Base-by-base conservation (phyloP, 257 asterid species). In the Agastache rugosa region DNA sequence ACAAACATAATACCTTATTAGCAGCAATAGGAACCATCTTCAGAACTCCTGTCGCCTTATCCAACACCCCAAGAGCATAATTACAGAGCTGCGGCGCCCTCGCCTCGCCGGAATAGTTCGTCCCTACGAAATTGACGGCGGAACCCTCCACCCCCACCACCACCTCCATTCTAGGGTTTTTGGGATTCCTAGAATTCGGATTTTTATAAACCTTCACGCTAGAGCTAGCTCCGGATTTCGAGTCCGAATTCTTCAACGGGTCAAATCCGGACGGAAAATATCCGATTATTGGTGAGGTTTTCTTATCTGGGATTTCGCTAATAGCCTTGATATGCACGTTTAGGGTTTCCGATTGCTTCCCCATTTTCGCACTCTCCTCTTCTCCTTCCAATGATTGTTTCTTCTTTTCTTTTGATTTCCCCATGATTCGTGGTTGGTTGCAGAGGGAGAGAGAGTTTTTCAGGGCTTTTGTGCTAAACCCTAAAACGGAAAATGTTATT, bases 21-120 rank as follows among this genome's bases (percentile, higher is more conserved):
- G 91, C 82, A 60, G 89, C 90, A 76, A 89, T 78, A 3, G 93
- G 97, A 54, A 90, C 90, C 75, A 90, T 79, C 77, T 83, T 92
- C 68, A 90, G 70, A 37, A 87, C 82, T 48, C 82, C 82, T 10
- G 90, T 82, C 29, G 79, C 75, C 85, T 90, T 92, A 75, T 92
- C 96, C 27, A 92, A 61, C 45, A 92, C 82, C 8, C 93, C 96
- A 29, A 92, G 93, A 44, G 91, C 86, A 47, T 86, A 92, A 77
- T 82, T 83, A 65, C 96, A 88, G 20, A 85, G 60, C 78, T 92
- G 96, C 3, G 92, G 88, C 23, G 86, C 64, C 63, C 83, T 79
- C 5, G 96, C 96, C 81, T 90, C 96, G 35, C 97, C 96, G 31
- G 93, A 78, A 71, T 87, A 87, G 74, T 80, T 88, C 0, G 96